Evolutionary conservation across 495 filamentous ascomycete species (phyloP).

Genomic region (Daldinia bambusicola): DNA sequence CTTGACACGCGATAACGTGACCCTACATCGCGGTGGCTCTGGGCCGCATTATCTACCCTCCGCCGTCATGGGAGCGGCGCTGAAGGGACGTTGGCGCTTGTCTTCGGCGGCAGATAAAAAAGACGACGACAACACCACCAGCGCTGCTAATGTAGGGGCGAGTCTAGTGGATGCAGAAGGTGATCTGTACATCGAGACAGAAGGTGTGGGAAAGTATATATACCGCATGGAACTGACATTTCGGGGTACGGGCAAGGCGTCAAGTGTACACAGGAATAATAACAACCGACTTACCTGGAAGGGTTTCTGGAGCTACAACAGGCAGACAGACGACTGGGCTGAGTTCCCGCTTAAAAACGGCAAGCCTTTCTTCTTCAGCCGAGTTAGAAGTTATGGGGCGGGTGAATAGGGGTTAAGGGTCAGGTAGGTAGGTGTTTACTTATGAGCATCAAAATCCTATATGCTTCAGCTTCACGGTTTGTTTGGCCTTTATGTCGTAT

Average conservation of each 20-base stretch:
- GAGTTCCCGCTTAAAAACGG: conserved; percentile 87
- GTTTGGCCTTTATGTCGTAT: not conserved
- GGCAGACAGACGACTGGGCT: conserved; percentile 87
- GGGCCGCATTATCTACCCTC: conserved; percentile 50
- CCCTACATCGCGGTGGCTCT: conserved; percentile 36
- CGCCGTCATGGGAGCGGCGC: conserved; percentile 48
- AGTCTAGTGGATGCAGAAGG: conserved; percentile 62
- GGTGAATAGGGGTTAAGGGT: conserved; percentile 46
- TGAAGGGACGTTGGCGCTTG: conserved; percentile 55
- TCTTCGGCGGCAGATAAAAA: conserved; percentile 41
- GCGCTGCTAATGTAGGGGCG: conserved; percentile 25
- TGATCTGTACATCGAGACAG: conserved; percentile 85
- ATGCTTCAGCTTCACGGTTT: not conserved
- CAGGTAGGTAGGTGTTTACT: conserved; percentile 1
- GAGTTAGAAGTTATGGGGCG: conserved; percentile 77
- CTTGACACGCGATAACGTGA: conserved; percentile 60
- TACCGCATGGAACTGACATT: conserved; percentile 82
- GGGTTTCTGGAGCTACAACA: conserved; percentile 92
- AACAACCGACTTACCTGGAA: conserved; percentile 91
- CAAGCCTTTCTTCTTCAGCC: conserved; percentile 85
- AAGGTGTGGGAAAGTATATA: conserved; percentile 79
- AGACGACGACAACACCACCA: not conserved
- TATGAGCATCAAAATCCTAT: not conserved
- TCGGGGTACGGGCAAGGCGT: conserved; percentile 56
- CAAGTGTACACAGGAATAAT: conserved; percentile 67